Evolutionary conservation across 2,329 filamentous ascomycete species (phyloP).

Genomic region (Xylaria hypoxylon): DNA sequence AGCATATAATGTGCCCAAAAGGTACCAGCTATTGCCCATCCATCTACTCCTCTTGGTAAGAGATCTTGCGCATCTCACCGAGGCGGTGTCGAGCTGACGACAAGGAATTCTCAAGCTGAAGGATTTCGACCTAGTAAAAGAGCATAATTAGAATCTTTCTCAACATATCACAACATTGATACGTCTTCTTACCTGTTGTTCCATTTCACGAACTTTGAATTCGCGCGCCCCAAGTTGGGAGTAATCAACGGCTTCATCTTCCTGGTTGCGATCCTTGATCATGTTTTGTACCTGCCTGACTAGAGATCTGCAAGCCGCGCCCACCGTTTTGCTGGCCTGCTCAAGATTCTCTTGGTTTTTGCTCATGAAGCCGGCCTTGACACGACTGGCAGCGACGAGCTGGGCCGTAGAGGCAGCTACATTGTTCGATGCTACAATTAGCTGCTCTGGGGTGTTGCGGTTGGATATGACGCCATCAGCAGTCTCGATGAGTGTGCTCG

Average conservation of each 20-base stretch:
- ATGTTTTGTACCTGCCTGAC: conserved; percentile 95
- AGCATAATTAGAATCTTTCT: conserved; percentile 40
- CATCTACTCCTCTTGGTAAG: conserved; percentile 80
- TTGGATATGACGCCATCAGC: conserved; percentile 94
- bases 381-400: conserved; percentile 92
- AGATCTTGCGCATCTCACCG: conserved; percentile 98
- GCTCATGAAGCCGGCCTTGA: conserved; percentile 98
- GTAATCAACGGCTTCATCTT: conserved; percentile 90
- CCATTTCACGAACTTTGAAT: conserved; percentile 99
- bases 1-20: background rate
- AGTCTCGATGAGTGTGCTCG: conserved; percentile 97
- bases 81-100: conserved; percentile 82
- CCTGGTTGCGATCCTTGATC: conserved; percentile 86
- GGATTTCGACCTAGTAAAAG: conserved; percentile 83
- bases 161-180: background rate
- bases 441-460: conserved; percentile 93
- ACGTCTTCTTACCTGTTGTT: conserved; percentile 83
- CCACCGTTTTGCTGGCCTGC: conserved; percentile 91
- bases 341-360: conserved; percentile 95
- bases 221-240: conserved; percentile 88
- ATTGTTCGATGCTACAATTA: conserved; percentile 97
- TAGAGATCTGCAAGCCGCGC: conserved; percentile 84
- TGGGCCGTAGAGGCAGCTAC: conserved; percentile 96
- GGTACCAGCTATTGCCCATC: no score
- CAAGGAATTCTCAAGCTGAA: conserved; percentile 91